These are phyloP conservation scores for Panaeolus papilionaceus DNA, from an alignment of 768 basidiomycete species.

Conservation along the genomic window DNA sequence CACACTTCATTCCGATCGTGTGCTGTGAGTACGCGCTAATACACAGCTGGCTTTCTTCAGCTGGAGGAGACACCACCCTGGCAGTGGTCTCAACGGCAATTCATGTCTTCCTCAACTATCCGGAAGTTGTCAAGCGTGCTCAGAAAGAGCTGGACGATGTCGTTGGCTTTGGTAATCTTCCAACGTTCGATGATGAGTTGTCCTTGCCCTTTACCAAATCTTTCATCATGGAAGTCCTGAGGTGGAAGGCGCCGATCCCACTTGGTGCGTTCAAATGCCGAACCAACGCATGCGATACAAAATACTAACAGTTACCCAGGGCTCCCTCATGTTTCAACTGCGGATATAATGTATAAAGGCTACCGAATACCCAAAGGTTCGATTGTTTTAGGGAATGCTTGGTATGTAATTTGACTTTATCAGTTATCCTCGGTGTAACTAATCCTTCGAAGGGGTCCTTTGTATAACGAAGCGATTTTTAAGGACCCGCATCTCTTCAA, in stretches of 20 bases:
- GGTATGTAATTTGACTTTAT: slow-evolving; percentile 15
- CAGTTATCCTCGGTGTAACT: neutral
- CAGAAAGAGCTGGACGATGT: slow-evolving; percentile 70
- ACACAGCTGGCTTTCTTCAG: neutral
- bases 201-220: slow-evolving; percentile 54
- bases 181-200: slow-evolving; percentile 58
- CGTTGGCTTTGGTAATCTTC: slow-evolving; percentile 58
- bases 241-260: slow-evolving; percentile 29
- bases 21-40: too few species aligned
- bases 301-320: neutral
- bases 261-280: slow-evolving; percentile 22
- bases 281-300: neutral
- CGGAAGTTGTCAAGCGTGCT: slow-evolving; percentile 58
- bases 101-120: slow-evolving; percentile 36
- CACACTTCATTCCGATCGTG: too few species aligned
- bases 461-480: slow-evolving; percentile 27
- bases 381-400: slow-evolving; percentile 21
- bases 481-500: slow-evolving; percentile 27
- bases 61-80: neutral
- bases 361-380: slow-evolving; percentile 22
- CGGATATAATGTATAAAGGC: slow-evolving; percentile 25
- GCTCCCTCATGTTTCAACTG: slow-evolving; percentile 12
- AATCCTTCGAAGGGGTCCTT: slow-evolving; percentile 25
- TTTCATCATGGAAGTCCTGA: slow-evolving; percentile 28
- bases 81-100: neutral